Percentiles rank a stretch among this genome's conserved stretches.
Conservation (phyloP, 768 basidiomycete genomes). For the Amanita rubescens region DNA sequence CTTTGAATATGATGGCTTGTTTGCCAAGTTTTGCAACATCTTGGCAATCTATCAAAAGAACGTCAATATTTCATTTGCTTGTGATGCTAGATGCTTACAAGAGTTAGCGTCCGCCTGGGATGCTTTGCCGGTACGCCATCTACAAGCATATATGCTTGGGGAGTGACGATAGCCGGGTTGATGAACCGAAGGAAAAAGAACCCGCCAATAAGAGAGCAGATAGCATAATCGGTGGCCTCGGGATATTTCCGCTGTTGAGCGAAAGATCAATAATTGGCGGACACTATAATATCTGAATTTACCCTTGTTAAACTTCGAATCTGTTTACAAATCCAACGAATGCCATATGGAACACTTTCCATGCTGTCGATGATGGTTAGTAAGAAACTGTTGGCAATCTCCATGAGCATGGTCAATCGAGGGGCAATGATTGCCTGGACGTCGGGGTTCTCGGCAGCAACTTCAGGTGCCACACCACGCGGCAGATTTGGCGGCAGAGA, state of each 20-base stretch:
- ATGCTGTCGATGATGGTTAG: constrained; percentile 97
- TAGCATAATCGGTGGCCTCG: constrained; percentile 96
- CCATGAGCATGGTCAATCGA: constrained; percentile 97
- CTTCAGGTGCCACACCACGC: constrained; percentile 87
- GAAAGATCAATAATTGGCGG: constrained; percentile 5
- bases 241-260: constrained; percentile 86
- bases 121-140: constrained; percentile 98
- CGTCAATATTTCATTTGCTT: neutral
- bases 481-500: constrained; percentile 86
- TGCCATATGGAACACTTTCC: constrained; percentile 98
- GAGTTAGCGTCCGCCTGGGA: constrained; percentile 89
- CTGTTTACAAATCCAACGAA: constrained; percentile 99
- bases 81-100: constrained; percentile 43
- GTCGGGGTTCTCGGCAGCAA: constrained; percentile 89
- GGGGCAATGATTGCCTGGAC: constrained; percentile 98
- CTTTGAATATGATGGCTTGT: constrained; percentile 97
- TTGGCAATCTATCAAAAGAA: constrained; percentile 75
- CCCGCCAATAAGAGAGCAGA: constrained; percentile 96
- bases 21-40: constrained; percentile 98
- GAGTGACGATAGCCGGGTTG: constrained; percentile 98
- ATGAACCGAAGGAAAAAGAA: constrained; percentile 99
- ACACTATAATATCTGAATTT: constrained; percentile 17
- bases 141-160: constrained; percentile 99
- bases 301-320: constrained; percentile 95
- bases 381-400: constrained; percentile 97